Percentiles rank a stretch among this genome's conserved stretches.
Evolutionary conservation across 257 asterid genomes (phyloP).

Genomic region (Oldenlandia corymbosa): DNA sequence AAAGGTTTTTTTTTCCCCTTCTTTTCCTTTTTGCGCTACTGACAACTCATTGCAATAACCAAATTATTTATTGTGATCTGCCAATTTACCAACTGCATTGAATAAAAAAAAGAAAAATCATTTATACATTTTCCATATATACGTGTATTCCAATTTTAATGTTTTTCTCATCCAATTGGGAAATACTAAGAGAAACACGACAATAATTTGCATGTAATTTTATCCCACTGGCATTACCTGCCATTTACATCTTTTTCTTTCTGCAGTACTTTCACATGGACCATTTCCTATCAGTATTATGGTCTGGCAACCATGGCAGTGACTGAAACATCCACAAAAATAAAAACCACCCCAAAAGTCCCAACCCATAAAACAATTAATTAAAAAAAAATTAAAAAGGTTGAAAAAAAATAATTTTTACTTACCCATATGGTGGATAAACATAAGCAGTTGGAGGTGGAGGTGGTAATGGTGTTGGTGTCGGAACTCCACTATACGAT

Average conservation of each 20-base stretch:
- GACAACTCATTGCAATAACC: conserved; percentile 39
- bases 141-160: background rate
- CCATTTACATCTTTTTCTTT: conserved; percentile 36
- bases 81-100: conserved; percentile 53
- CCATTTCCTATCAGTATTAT: conserved; percentile 35
- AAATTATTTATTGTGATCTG: conserved; percentile 48
- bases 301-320: conserved; percentile 25
- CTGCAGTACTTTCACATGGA: conserved; percentile 41
- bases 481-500: conserved; percentile 43
- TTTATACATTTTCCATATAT: background rate
- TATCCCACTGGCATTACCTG: conserved; percentile 43
- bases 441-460: conserved; percentile 53
- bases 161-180: background rate
- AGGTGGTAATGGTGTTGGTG: conserved; percentile 38
- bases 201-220: conserved; percentile 25
- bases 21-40: conserved; percentile 21
- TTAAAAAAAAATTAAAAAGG: background rate
- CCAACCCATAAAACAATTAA: too few relatives aligned
- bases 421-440: conserved; percentile 94
- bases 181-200: conserved; percentile 21
- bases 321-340: conserved; percentile 5
- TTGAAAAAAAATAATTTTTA: background rate
- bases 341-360: too few relatives aligned
- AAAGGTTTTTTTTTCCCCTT: too few relatives aligned
- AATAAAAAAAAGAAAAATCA: too few relatives aligned